Evolutionary conservation across 192 early-diverging fungal genomes (phyloP), one percentile per base, ranked within the genome.

Genomic region (Irineochytrium annulatum): DNA sequence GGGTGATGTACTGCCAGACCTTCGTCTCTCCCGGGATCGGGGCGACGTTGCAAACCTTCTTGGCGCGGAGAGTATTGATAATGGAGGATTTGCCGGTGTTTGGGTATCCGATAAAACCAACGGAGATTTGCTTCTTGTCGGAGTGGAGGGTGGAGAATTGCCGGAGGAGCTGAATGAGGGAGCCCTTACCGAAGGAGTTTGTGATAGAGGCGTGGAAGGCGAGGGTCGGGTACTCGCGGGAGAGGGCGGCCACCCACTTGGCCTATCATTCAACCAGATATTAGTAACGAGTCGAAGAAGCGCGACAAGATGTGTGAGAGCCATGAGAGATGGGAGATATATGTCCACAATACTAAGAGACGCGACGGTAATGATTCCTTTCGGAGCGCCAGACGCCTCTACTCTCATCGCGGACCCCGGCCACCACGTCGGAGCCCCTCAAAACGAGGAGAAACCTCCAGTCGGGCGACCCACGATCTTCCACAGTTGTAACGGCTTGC

Each of bases 1-100:
- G 81, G 14, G 95, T 97, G 34, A 99, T 95, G 73, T 99, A 99
- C 77, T 97, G 97, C 97, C 97, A 99, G 57, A 95, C 89, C 75
- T 88, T 91, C 64, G 97, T 99, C 74, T 99, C 97, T 32, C 97
- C 97, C 27, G 97, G 95, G 65, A 97, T 86, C 1, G 97, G 97
- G 5, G 97, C 97, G 5, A 97, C 95, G 44, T 83, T 97, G 84
- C 97, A 99, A 43, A 96, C 94, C 78, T 95, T 97, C 74, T 95
- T 93, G 53, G 83, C 83, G 57, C 91, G 84, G 54, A 99, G 77
- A 13, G 97, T 95, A 77, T 99, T 99, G 77, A 99, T 99, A 70
- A 99, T 97, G 59, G 92, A 94, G 57, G 87, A 90, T 72, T 98
- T 97, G 34, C 95, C 95, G 17, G 92, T 95, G 76, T 94, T 98